phyloP scores from a whole-genome alignment of 1,284 basidiomycete species.

The Trametes polyzona region DNA sequence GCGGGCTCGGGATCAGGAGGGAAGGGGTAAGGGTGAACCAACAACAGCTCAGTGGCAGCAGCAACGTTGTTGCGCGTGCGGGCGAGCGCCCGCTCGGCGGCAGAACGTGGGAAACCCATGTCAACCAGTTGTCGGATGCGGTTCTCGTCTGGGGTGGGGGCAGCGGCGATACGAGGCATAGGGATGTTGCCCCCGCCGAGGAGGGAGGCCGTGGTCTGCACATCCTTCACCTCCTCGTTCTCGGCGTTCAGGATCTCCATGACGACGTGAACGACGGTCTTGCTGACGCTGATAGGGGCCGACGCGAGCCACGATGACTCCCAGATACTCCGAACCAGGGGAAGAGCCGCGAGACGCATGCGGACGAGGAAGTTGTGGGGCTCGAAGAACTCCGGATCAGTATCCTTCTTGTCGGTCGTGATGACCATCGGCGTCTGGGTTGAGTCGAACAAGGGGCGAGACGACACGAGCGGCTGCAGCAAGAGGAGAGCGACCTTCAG shows the following conservation, averaged over 20 bases:
- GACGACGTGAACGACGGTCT: constrained; percentile 77
- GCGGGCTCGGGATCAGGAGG: constrained; percentile 59
- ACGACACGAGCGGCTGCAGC: constrained; percentile 76
- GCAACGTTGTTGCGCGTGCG: constrained; percentile 90
- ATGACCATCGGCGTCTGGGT: constrained; percentile 78
- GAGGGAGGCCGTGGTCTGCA: constrained; percentile 22
- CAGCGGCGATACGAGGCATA: constrained; percentile 44
- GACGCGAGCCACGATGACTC: constrained; percentile 81
- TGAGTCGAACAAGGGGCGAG: constrained; percentile 84
- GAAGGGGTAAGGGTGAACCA: constrained; percentile 83
- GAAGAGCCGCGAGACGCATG: constrained; percentile 74
- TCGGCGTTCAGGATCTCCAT: constrained; percentile 86
- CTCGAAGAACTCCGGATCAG: constrained; percentile 80
- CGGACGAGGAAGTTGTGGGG: constrained; percentile 86
- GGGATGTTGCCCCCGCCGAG: constrained; percentile 25
- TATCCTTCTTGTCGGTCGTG: constrained; percentile 79
- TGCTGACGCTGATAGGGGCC: constrained; percentile 74
- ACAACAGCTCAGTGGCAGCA: constrained; percentile 87
- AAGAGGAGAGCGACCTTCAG: constrained; percentile 84
- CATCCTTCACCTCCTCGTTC: constrained; percentile 67
- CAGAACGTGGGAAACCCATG: constrained; percentile 94
- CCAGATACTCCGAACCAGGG: constrained; percentile 78
- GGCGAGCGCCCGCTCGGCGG: constrained; percentile 82
- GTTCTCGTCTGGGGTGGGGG: constrained; percentile 70
- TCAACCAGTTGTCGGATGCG: constrained; percentile 86